phyloP scores from a whole-genome alignment of 371 early-diverging fungal species.

The Mucor sp. region DNA sequence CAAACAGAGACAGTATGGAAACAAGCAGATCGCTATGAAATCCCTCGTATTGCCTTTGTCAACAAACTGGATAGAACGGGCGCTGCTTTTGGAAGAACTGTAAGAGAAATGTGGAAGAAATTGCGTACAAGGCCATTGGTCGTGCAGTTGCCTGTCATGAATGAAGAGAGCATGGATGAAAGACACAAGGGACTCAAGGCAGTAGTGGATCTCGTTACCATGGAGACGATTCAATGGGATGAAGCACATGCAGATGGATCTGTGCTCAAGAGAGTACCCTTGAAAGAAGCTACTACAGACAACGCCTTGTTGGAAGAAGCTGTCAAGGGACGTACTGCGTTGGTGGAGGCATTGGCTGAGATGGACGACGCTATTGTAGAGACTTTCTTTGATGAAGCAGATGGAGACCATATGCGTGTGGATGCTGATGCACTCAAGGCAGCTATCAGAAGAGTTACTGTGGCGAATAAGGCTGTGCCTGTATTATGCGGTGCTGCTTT shows the following conservation, averaged over 20 bases:
- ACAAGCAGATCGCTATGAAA: slow-evolving; percentile 82
- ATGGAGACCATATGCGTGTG: slow-evolving; percentile 71
- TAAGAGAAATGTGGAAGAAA: slow-evolving; percentile 65
- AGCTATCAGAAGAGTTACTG: slow-evolving; percentile 75
- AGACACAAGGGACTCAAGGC: slow-evolving; percentile 43
- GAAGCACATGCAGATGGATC: slow-evolving; percentile 54
- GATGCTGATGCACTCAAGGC: slow-evolving; percentile 58
- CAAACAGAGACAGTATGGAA: slow-evolving; percentile 95
- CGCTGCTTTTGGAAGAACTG: slow-evolving; percentile 68
- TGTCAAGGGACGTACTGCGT: slow-evolving; percentile 54
- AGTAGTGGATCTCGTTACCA: slow-evolving; percentile 78
- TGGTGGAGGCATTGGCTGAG: slow-evolving; percentile 87
- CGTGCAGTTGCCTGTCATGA: slow-evolving; percentile 73
- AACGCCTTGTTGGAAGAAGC: slow-evolving; percentile 49
- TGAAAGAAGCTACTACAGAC: slow-evolving; percentile 29
- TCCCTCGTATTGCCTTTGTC: slow-evolving; percentile 88
- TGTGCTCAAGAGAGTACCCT: slow-evolving; percentile 29
- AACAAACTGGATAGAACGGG: slow-evolving; percentile 95
- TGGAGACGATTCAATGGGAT: slow-evolving; percentile 76
- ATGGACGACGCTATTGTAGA: slow-evolving; percentile 88
- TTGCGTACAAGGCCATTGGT: slow-evolving; percentile 74
- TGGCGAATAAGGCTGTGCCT: slow-evolving; percentile 73
- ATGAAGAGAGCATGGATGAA: slow-evolving; percentile 40
- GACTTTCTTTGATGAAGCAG: slow-evolving; percentile 68
- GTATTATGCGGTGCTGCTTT: slow-evolving; percentile 92